Evolutionary conservation across 805 yeast genomes (phyloP).

Genomic region (Metschnikowia anglica): DNA sequence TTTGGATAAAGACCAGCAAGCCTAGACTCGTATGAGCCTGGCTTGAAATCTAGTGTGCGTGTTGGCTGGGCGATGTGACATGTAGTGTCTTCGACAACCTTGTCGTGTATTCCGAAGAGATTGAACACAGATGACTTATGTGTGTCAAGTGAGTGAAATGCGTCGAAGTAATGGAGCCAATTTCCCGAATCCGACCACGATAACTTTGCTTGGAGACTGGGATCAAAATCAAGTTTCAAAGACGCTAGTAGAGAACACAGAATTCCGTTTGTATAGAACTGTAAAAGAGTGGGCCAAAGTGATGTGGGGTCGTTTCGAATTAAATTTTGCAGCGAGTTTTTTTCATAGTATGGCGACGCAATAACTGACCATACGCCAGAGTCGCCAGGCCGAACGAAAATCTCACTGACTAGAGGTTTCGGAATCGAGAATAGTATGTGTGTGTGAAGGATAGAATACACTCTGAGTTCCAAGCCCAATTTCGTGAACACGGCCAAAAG

Average conservation of each 20-base stretch:
- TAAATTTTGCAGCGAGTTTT: conserved; percentile 11
- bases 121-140: conserved; percentile 29
- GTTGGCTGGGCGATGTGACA: conserved; percentile 12
- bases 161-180: conserved; percentile 34
- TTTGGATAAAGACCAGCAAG: conserved; percentile 1
- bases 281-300: conserved; percentile 17
- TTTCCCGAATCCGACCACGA: conserved; percentile 36
- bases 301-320: conserved; percentile 8
- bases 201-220: conserved; percentile 15
- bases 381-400: conserved; percentile 22
- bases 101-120: conserved; percentile 26
- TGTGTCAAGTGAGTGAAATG: conserved; percentile 26
- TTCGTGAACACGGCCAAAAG: conserved; percentile 35
- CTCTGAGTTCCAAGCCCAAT: conserved; percentile 27
- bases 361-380: conserved; percentile 34
- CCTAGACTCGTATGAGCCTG: not conserved
- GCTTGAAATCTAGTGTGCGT: not conserved
- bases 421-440: conserved; percentile 32
- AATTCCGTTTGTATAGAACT: conserved; percentile 36
- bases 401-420: conserved; percentile 28
- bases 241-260: conserved; percentile 25
- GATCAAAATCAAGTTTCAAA: conserved; percentile 24
- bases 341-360: conserved; percentile 24
- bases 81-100: not conserved
- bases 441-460: conserved; percentile 40